Percentiles rank a stretch among this genome's conserved stretches.
Conservation (phyloP, 2,329 filamentous ascomycete genomes). For the Cercospora nicotianae region DNA sequence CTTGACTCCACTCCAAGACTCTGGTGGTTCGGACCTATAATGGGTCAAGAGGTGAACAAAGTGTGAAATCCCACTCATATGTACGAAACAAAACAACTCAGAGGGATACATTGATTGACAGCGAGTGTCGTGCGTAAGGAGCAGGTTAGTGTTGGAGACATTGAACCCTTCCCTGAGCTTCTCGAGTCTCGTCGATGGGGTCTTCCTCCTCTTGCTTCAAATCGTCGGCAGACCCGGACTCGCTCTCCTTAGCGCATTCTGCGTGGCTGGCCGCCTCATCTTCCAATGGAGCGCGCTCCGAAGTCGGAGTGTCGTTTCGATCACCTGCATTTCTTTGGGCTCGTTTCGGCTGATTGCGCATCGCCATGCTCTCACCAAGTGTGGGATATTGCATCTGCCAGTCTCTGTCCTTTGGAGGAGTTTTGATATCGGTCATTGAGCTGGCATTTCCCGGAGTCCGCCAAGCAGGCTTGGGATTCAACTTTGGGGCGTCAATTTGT, state of each 20-base stretch:
- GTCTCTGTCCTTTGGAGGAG: neutral
- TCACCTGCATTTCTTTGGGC: neutral
- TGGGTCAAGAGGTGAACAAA: too few species aligned
- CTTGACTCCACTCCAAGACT: neutral
- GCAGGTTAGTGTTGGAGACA: too few species aligned
- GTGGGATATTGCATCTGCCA: neutral
- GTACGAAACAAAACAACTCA: too few species aligned
- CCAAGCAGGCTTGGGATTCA: neutral
- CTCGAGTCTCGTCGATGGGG: too few species aligned
- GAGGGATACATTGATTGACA: too few species aligned
- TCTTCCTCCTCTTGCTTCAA: too few species aligned
- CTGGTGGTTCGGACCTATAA: too few species aligned
- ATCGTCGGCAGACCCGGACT: too few species aligned
- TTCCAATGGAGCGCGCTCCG: neutral
- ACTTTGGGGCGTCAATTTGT: neutral
- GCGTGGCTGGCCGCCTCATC: neutral
- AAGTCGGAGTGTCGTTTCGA: neutral
- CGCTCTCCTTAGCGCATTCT: too few species aligned
- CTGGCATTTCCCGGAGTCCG: neutral
- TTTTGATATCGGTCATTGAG: neutral
- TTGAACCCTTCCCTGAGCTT: too few species aligned
- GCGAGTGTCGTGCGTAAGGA: too few species aligned
- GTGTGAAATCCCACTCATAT: too few species aligned
- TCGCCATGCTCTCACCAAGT: neutral
- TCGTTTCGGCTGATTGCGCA: neutral